Percentiles rank a stretch among this genome's conserved stretches.
phyloP scores from a whole-genome alignment of 306 rosid genomes.

The Fragaria nilgerrensis region DNA sequence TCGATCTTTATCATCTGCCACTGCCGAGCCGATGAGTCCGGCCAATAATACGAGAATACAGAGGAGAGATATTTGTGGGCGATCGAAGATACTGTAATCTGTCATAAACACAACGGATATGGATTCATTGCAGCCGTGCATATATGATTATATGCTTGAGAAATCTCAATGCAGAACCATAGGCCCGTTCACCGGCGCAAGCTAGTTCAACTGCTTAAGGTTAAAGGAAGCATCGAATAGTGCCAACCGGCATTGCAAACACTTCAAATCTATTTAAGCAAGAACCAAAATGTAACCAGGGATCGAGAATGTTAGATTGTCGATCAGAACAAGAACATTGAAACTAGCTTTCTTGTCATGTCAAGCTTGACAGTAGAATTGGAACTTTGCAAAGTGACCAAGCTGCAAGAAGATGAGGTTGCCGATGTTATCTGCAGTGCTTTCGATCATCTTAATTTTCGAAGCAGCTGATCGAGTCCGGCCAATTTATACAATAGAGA shows the following conservation, averaged over 20 bases:
- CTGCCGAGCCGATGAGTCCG: neutral
- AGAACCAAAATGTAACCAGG: neutral
- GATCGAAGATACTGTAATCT: no score
- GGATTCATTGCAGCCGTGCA: neutral
- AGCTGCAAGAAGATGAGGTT: neutral
- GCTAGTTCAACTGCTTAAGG: neutral
- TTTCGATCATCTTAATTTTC: neutral
- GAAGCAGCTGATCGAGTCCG: no score
- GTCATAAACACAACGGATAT: neutral
- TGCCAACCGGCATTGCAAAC: neutral
- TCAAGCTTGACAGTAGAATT: neutral
- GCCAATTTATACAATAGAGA: no score
- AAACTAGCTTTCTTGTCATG: neutral
- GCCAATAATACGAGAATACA: neutral
- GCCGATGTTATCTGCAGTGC: neutral
- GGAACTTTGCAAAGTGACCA: neutral
- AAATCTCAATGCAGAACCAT: neutral
- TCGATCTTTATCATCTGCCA: neutral
- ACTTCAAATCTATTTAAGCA: neutral
- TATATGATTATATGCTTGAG: neutral
- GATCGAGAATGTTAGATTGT: no score
- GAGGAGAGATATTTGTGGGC: neutral
- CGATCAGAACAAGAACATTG: neutral
- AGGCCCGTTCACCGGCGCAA: neutral
- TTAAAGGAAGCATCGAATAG: neutral